Conservation (phyloP, 495 filamentous ascomycete genomes). For the Annulohypoxylon moriforme region DNA sequence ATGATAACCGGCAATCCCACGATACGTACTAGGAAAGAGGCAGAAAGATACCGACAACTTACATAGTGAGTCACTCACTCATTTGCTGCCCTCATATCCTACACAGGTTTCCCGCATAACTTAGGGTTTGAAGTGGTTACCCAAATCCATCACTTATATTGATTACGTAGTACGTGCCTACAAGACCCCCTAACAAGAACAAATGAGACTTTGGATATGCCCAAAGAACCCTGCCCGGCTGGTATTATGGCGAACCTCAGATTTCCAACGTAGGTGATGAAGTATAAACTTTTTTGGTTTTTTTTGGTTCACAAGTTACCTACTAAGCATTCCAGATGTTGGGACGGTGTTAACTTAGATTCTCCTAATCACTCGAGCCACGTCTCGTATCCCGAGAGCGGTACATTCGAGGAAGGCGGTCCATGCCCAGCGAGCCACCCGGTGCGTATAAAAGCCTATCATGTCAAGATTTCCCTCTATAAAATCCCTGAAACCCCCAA, state of each 20-base stretch:
- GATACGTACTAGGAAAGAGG: constrained; percentile 44
- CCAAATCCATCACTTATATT: not conserved
- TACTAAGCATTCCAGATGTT: constrained; percentile 28
- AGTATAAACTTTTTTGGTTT: not conserved
- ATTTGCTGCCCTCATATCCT: not conserved
- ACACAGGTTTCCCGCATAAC: too few relatives aligned
- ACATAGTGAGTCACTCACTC: constrained; percentile 39
- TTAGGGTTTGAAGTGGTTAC: too few relatives aligned
- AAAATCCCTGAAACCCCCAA: not conserved
- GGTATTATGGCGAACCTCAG: constrained; percentile 57
- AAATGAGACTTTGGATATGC: constrained; percentile 47
- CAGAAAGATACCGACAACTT: constrained; percentile 47
- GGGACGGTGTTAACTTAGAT: constrained; percentile 46
- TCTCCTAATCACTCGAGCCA: constrained; percentile 42
- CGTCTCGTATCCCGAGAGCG: constrained; percentile 43
- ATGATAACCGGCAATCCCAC: constrained; percentile 48
- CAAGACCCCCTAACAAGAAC: constrained; percentile 47
- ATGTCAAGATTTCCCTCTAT: not conserved
- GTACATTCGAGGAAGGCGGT: constrained; percentile 48
- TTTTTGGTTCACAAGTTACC: not conserved
- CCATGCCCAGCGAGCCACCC: constrained; percentile 51
- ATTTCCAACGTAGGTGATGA: constrained; percentile 42
- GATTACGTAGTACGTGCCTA: constrained; percentile 39
- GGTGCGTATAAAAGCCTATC: not conserved
- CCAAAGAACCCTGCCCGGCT: constrained; percentile 41